Percentiles rank a stretch among this genome's conserved stretches.
phyloP scores from a whole-genome alignment of 2,329 filamentous ascomycete species.

The Metarhizium rileyi region DNA sequence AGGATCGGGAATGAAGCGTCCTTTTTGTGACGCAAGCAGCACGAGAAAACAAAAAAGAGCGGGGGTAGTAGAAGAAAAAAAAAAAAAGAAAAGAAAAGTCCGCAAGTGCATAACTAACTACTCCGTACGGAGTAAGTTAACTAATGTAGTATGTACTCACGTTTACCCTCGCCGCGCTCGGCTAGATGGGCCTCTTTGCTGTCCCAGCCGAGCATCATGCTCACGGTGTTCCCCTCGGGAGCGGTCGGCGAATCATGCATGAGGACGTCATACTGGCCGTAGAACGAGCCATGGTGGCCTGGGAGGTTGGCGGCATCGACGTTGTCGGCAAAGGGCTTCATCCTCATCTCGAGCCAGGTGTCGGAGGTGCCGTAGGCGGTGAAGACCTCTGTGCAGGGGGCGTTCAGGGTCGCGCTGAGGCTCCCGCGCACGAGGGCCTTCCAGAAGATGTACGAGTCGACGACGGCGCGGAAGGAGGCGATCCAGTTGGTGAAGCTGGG shows the following conservation, averaged over 20 bases:
- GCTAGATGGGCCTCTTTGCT: slow-evolving; percentile 27
- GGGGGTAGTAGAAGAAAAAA: neutral
- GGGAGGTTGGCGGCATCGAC: slow-evolving; percentile 14
- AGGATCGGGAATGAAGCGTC: too few species aligned
- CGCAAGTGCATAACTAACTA: too few species aligned
- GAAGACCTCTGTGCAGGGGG: slow-evolving; percentile 30
- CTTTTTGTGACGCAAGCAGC: too few species aligned
- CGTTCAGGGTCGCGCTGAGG: slow-evolving; percentile 19
- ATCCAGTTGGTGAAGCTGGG: slow-evolving; percentile 31
- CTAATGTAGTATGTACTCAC: slow-evolving; percentile 12
- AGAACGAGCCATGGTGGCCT: slow-evolving; percentile 23
- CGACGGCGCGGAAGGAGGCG: slow-evolving; percentile 24
- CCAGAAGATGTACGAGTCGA: slow-evolving; percentile 16
- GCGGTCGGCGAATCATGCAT: slow-evolving; percentile 17
- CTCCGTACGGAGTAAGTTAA: neutral
- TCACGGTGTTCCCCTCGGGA: slow-evolving; percentile 20
- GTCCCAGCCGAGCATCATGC: slow-evolving; percentile 30
- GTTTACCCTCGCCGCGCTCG: slow-evolving; percentile 20
- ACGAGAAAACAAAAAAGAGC: too few species aligned
- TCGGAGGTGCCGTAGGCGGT: slow-evolving; percentile 23
- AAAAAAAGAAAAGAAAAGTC: too few species aligned
- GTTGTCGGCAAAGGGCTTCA: slow-evolving; percentile 18
- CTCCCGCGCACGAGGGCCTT: slow-evolving; percentile 12
- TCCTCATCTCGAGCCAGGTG: slow-evolving; percentile 20
- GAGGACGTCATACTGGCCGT: slow-evolving; percentile 23